These are phyloP conservation scores for Barnettozyma sucrosica DNA, from an alignment of 805 yeast species.

Conservation along the genomic window DNA sequence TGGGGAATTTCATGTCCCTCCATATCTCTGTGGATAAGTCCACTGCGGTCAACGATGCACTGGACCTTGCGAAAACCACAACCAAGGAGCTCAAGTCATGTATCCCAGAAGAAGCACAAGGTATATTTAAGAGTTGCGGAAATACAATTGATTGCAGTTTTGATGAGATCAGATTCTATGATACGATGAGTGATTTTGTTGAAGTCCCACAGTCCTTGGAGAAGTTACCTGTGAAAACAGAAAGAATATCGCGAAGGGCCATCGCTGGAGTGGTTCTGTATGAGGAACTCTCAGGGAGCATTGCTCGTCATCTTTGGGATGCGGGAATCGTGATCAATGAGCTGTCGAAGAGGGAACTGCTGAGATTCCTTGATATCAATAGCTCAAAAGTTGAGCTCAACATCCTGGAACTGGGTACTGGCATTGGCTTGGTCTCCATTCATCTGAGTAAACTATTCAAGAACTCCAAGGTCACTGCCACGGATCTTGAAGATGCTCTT, in stretches of 20 bases:
- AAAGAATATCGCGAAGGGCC: conserved; percentile 15
- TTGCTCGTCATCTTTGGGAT: conserved; percentile 41
- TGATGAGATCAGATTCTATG: conserved; percentile 9
- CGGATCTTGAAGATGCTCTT: conserved; percentile 35
- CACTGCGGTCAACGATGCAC: conserved; percentile 7
- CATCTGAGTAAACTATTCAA: conserved; percentile 23
- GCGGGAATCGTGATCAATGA: conserved; percentile 28
- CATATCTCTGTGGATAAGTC: conserved; percentile 8
- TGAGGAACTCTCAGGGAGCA: conserved; percentile 36
- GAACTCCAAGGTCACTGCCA: conserved; percentile 22
- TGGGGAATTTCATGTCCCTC: conserved; percentile 12
- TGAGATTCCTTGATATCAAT: conserved; percentile 8
- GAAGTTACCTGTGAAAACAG: conserved; percentile 16
- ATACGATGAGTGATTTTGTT: conserved; percentile 15
- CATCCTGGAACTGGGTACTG: conserved; percentile 37
- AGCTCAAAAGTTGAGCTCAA: conserved; percentile 4
- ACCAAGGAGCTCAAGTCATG: conserved; percentile 12
- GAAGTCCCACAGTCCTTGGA: conserved; percentile 10
- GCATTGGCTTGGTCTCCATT: conserved; percentile 36
- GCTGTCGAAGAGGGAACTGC: conserved; percentile 6
- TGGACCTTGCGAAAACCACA: conserved; percentile 8
- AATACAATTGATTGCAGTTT: conserved; percentile 1
- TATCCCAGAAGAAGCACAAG: conserved; percentile 10
- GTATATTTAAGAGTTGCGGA: conserved; percentile 6
- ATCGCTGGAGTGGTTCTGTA: conserved; percentile 13